Percentiles rank a stretch among this genome's conserved stretches.
Conservation (phyloP, 352 stramenopile species). For the Phytopythium delawarense region DNA sequence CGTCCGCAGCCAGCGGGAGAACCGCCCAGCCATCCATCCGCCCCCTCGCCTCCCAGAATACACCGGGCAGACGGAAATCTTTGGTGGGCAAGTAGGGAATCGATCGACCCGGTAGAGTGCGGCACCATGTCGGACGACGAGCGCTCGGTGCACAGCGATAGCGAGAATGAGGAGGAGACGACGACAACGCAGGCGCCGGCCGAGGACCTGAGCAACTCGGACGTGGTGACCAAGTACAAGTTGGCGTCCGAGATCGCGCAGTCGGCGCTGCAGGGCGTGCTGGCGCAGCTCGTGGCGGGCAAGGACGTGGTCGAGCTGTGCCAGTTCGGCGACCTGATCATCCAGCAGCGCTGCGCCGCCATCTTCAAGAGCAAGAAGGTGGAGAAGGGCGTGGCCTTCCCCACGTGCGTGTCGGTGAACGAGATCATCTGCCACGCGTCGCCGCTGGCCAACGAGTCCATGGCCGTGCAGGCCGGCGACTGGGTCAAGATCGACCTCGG, state of each 20-base stretch:
- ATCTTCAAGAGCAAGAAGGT: conserved; percentile 98
- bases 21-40: no score
- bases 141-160: conserved; percentile 51
- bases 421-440: conserved; percentile 99
- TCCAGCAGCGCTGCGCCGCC: conserved; percentile 77
- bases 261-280: conserved; percentile 93
- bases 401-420: conserved; percentile 98
- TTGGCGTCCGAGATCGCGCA: conserved; percentile 98
- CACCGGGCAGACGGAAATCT: no score
- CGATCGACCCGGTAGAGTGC: no score
- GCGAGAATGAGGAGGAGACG: conserved; percentile 63
- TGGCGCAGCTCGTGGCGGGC: conserved; percentile 91
- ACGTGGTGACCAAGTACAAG: conserved; percentile 97
- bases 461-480: conserved; percentile 72
- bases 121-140: conserved; percentile 25
- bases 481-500: conserved; percentile 96
- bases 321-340: conserved; percentile 87
- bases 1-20: no score
- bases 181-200: conserved; percentile 48
- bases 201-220: conserved; percentile 85
- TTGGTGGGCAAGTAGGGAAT: no score
- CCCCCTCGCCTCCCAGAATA: no score
- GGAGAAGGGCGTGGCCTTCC: conserved; percentile 99
- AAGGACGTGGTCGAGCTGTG: conserved; percentile 96
- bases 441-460: conserved; percentile 89